Conservation (phyloP, 2,329 filamentous ascomycete genomes). For the Fusarium sp. region DNA sequence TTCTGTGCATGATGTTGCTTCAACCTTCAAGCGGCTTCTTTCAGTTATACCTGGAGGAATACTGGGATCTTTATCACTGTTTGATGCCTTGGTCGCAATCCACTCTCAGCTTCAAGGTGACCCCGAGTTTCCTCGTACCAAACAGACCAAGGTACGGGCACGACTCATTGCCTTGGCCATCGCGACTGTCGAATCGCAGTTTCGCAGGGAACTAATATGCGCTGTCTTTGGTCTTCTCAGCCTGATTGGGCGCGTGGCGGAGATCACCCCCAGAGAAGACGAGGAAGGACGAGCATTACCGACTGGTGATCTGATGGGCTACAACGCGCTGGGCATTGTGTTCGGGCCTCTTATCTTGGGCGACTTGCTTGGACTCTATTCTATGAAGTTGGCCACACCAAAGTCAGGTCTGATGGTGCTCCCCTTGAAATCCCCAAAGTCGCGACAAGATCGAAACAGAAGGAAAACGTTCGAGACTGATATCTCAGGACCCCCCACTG, state of each 20-base stretch:
- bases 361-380: conserved; percentile 63
- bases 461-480: conserved; percentile 23
- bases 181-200: conserved; percentile 65
- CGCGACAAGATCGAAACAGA: conserved; percentile 43
- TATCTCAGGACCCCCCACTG: conserved; percentile 40
- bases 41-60: conserved; percentile 71
- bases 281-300: conserved; percentile 61
- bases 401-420: conserved; percentile 54
- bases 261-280: conserved; percentile 62
- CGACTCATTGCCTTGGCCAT: conserved; percentile 72
- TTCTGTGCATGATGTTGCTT: conserved; percentile 71
- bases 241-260: conserved; percentile 66
- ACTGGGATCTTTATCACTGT: conserved; percentile 67
- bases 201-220: conserved; percentile 70
- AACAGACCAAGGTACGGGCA: conserved; percentile 65
- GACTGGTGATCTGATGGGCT: conserved; percentile 70
- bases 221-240: conserved; percentile 72
- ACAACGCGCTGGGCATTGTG: conserved; percentile 67
- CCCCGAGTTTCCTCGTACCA: conserved; percentile 61
- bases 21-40: conserved; percentile 72
- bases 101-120: conserved; percentile 63
- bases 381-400: conserved; percentile 56
- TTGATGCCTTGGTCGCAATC: conserved; percentile 70
- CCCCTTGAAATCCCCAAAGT: conserved; percentile 55
- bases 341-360: conserved; percentile 72